Evolutionary conservation across 352 stramenopile genomes (phyloP), one percentile per base, ranked within the genome.

Genomic region (Discostella stelligera): DNA sequence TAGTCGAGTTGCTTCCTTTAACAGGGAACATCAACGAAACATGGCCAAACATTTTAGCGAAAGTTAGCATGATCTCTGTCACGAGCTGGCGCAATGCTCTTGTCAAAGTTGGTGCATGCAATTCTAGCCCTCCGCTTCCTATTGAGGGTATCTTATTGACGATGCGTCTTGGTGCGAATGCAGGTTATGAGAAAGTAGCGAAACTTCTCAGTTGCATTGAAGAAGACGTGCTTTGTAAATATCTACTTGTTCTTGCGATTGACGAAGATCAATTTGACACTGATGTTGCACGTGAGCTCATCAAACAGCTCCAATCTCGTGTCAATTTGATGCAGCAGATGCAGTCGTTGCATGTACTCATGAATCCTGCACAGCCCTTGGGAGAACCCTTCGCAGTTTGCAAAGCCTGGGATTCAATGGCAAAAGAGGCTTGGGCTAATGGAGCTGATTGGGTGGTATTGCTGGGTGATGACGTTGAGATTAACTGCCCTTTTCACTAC

Each of bases 81-180:
- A 41, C 25, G 13, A 50, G 44, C n/a, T 86, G 74, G 74, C 14
- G 20, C n/a, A 46, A 75, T 39, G 73, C 79, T 44, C 37, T 86
- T 20, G 20, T 46, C n/a, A 20, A 71, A 20, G 71, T 53, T 21
- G 69, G 74, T 41, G 67, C 59, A 18, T 48, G 55, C 9, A 86
- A 86, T 54, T 59, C 52, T 0, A 78, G 62, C 55, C 79, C 79
- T 2, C 7, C 64, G 3, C 74, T 77, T 9, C 79, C 79, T 50
- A 30, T 86, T 8, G 64, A 83, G 61, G 79, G 68, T 41, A 77
- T 86, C 16, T 53, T 86, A 14, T 39, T 86, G n/a, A 86, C 79
- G n/a, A 50, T 86, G 49, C 67, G 79, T 39, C 21, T 86, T 5
- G 63, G 58, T 11, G 50, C 30, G 20, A 41, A 25, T 30, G 20